These are phyloP conservation scores for Groenewaldozyma tartarivorans DNA, from an alignment of 805 yeast genomes.

Conservation along the genomic window DNA sequence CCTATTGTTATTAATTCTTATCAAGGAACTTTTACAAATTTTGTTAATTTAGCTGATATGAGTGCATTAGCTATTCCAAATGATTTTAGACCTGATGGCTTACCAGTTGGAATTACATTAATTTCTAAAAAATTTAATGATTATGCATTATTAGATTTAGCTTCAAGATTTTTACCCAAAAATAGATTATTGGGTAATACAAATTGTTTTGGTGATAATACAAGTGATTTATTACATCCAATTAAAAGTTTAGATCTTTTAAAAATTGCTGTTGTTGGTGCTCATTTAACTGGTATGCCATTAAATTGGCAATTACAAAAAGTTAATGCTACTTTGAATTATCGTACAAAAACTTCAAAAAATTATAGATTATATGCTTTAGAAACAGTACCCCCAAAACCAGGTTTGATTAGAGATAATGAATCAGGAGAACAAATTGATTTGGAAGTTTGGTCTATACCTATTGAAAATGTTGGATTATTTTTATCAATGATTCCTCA, in stretches of 20 bases:
- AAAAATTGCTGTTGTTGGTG: constrained; percentile 90
- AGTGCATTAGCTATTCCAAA: constrained; percentile 88
- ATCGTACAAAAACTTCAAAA: constrained; percentile 58
- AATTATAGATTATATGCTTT: constrained; percentile 73
- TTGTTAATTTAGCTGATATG: constrained; percentile 88
- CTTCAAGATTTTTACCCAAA: constrained; percentile 52
- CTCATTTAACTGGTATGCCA: constrained; percentile 81
- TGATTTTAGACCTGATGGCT: constrained; percentile 78
- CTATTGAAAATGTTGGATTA: constrained; percentile 65
- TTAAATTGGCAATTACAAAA: constrained; percentile 89
- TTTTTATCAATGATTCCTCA: constrained; percentile 86
- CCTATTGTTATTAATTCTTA: constrained; percentile 76
- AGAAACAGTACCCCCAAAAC: constrained; percentile 71
- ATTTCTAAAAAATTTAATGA: constrained; percentile 78
- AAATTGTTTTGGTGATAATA: constrained; percentile 27
- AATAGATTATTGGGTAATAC: constrained; percentile 52
- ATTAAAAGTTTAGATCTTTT: constrained; percentile 33
- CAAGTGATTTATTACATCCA: constrained; percentile 35
- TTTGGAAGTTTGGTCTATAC: constrained; percentile 78
- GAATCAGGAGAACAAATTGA: constrained; percentile 49
- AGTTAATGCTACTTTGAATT: constrained; percentile 64
- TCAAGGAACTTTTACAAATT: constrained; percentile 98
- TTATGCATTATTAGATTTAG: constrained; percentile 78
- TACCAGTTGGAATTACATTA: constrained; percentile 86
- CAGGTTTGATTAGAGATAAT: constrained; percentile 58